Conservation (phyloP, 2,329 filamentous ascomycete species). For the Gliomastix tumulicola region DNA sequence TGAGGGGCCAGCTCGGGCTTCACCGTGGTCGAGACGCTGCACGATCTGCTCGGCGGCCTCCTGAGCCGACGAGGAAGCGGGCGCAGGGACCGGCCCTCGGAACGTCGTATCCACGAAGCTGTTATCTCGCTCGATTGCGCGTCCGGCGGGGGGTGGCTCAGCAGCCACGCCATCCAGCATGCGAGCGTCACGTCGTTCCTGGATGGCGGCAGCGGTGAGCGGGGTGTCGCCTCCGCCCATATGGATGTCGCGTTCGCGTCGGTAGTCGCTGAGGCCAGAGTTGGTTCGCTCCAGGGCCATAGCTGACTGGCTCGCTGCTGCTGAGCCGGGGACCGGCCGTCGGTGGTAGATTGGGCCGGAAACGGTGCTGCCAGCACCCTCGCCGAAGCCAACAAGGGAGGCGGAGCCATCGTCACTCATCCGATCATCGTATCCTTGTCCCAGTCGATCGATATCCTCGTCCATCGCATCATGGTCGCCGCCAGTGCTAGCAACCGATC, state of each 20-base stretch:
- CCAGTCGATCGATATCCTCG: slow-evolving; percentile 39
- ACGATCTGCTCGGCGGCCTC: slow-evolving; percentile 61
- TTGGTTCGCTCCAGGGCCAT: slow-evolving; percentile 43
- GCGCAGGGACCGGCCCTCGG: slow-evolving; percentile 47
- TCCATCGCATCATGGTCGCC: slow-evolving; percentile 43
- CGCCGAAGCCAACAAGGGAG: slow-evolving; percentile 85
- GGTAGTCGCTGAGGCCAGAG: slow-evolving; percentile 43
- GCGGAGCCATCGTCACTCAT: slow-evolving; percentile 82
- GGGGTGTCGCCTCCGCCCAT: slow-evolving; percentile 30
- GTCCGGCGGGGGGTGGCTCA: no score
- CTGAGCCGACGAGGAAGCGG: no score
- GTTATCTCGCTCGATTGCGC: no score
- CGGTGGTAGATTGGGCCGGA: slow-evolving; percentile 68
- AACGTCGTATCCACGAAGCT: slow-evolving; percentile 59
- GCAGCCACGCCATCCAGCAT: slow-evolving; percentile 60
- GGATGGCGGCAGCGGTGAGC: slow-evolving; percentile 35
- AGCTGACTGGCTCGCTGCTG: slow-evolving; percentile 19
- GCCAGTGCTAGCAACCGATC: slow-evolving; percentile 49
- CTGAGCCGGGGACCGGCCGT: slow-evolving; percentile 33
- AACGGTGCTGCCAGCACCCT: slow-evolving; percentile 80
- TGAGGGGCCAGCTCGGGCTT: slow-evolving; percentile 27
- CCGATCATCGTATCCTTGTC: slow-evolving; percentile 54
- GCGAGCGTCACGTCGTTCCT: slow-evolving; percentile 52
- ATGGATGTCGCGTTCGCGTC: slow-evolving; percentile 22
- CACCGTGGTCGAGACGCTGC: slow-evolving; percentile 46